These are phyloP conservation scores for Schizonepeta tenuifolia DNA, from an alignment of 257 asterid species.

Conservation along the genomic window DNA sequence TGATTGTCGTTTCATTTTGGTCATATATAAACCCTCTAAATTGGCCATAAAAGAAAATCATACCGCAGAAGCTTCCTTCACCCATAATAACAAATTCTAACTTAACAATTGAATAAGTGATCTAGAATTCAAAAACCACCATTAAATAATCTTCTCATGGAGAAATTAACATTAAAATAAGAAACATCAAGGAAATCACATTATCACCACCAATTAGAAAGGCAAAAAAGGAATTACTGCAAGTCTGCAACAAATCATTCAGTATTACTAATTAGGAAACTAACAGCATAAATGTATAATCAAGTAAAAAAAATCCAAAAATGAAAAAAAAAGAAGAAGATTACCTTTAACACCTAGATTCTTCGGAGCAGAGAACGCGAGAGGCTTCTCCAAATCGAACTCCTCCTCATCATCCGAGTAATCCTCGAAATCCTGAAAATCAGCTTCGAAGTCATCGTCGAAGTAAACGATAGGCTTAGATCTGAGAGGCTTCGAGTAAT, in stretches of 20 bases:
- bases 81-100: not conserved
- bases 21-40: not conserved
- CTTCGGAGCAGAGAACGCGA: constrained; percentile 48
- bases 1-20: not conserved
- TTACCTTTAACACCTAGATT: constrained; percentile 36
- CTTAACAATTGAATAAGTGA: not conserved
- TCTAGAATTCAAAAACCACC: not conserved
- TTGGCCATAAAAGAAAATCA: not conserved
- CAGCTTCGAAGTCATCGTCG: constrained; percentile 71
- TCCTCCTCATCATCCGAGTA: constrained; percentile 48
- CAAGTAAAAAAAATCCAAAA: not conserved
- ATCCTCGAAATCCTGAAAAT: constrained; percentile 74
- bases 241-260: not conserved
- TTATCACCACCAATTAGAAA: not conserved
- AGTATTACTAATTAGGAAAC: not conserved
- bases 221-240: not conserved
- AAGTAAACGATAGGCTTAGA: constrained; percentile 42
- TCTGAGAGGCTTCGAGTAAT: constrained; percentile 54
- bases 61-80: constrained; percentile 1
- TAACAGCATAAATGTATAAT: not conserved
- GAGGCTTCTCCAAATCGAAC: constrained; percentile 45
- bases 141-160: not conserved
- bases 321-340: not conserved
- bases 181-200: not conserved
- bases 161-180: not conserved